phyloP scores from a whole-genome alignment of 2,329 filamentous ascomycete species.

The Fusarium sp. region DNA sequence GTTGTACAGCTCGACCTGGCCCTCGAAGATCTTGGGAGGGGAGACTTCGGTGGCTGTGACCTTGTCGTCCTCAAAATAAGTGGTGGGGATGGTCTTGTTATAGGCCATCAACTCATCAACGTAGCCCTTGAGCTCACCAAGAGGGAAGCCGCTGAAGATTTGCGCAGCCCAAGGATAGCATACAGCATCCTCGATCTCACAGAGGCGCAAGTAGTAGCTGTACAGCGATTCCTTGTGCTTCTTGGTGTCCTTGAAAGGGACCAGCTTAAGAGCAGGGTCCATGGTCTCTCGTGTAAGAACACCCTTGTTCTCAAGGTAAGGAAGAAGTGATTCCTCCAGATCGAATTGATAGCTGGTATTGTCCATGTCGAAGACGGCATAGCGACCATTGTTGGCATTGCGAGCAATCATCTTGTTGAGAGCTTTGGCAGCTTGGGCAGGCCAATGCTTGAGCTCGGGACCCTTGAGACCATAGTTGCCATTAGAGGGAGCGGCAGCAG shows the following conservation, averaged over 20 bases:
- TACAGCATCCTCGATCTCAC: constrained; percentile 55
- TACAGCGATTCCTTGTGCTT: constrained; percentile 56
- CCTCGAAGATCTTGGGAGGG: constrained; percentile 53
- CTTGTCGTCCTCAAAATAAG: constrained; percentile 52
- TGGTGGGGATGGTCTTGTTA: constrained; percentile 52
- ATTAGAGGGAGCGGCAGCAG: constrained; percentile 16
- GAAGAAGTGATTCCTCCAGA: constrained; percentile 57
- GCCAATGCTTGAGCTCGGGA: constrained; percentile 52
- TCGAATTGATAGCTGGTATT: constrained; percentile 58
- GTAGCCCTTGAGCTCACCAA: constrained; percentile 59
- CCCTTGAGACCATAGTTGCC: constrained; percentile 29
- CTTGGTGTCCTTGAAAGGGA: constrained; percentile 56
- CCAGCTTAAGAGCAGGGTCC: constrained; percentile 55
- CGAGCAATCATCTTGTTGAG: constrained; percentile 53
- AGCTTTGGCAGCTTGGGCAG: constrained; percentile 49
- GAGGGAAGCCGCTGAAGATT: constrained; percentile 55
- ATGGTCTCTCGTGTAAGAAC: constrained; percentile 55
- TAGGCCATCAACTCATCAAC: constrained; percentile 61
- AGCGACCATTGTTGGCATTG: constrained; percentile 54
- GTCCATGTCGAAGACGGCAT: constrained; percentile 59
- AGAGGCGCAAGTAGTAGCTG: constrained; percentile 59
- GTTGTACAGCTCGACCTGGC: constrained; percentile 58
- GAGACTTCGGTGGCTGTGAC: constrained; percentile 46
- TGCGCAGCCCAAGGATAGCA: constrained; percentile 59
- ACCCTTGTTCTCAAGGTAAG: constrained; percentile 56